Conservation (phyloP, 352 stramenopile species). For the Globisporangium rhizosaccharum region DNA sequence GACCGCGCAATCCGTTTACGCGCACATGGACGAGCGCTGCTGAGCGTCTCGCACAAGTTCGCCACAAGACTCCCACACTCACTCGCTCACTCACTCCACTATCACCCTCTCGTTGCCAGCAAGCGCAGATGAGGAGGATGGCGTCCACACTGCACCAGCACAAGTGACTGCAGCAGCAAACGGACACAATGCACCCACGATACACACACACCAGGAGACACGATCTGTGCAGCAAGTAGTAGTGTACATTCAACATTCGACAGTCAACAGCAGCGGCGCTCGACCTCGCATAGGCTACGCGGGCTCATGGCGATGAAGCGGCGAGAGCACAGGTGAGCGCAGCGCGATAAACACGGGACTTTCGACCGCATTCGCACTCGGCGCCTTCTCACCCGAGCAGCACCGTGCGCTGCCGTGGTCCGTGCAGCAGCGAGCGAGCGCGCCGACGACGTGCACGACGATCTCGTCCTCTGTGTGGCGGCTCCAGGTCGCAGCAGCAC, state of each 20-base stretch:
- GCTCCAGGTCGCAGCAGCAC: neutral
- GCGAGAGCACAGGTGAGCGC: constrained; percentile 6
- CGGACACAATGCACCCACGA: no score
- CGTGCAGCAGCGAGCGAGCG: no score
- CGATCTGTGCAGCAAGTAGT: neutral
- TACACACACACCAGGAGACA: no score
- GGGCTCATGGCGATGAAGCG: constrained; percentile 2
- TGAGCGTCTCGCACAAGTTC: no score
- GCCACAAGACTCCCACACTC: no score
- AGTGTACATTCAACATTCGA: neutral
- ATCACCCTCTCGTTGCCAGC: no score
- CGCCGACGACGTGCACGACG: neutral
- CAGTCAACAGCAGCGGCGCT: neutral
- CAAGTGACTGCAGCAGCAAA: no score
- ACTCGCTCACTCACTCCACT: no score
- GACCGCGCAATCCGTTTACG: neutral
- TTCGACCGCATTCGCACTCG: neutral
- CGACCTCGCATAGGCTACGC: neutral
- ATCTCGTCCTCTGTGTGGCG: constrained; percentile 1
- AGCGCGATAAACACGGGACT: constrained; percentile 6
- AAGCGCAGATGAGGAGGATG: no score
- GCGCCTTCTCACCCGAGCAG: neutral
- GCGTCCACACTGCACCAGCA: no score
- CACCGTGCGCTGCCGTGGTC: neutral
- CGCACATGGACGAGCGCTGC: no score